Evolutionary conservation across 441 rosid genomes (phyloP).

Genomic region (Erodium moschatum): DNA sequence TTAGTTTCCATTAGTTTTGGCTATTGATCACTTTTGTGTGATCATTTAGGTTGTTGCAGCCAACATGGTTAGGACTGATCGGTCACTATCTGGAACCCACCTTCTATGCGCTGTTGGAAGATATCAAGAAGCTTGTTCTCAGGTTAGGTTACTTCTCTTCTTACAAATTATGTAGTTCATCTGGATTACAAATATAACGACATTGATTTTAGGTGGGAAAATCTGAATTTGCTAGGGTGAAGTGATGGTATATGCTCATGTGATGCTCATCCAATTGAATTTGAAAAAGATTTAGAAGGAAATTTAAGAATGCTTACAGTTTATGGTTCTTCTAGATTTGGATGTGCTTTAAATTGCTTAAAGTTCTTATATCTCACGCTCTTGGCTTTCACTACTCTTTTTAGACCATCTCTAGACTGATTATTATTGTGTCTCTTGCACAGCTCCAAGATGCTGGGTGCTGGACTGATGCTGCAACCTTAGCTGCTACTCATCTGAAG

Average conservation of each 20-base stretch:
- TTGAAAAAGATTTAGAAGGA: neutral
- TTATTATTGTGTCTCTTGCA: constrained; percentile 19
- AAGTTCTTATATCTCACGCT: neutral
- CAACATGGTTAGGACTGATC: constrained; percentile 87
- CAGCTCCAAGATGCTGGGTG: constrained; percentile 98
- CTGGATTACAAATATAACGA: no score
- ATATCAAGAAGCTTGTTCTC: constrained; percentile 97
- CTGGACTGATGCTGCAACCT: constrained; percentile 98
- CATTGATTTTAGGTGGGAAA: neutral
- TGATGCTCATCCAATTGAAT: neutral
- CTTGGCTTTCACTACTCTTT: no score
- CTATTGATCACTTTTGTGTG: constrained; percentile 9
- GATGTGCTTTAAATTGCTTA: neutral
- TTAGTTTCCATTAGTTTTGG: constrained; percentile 8
- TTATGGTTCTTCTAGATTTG: no score
- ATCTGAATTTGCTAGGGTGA: neutral
- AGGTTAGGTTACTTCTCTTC: constrained; percentile 43
- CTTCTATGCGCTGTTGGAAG: constrained; percentile 96
- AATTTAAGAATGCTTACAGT: neutral
- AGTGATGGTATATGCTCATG: neutral
- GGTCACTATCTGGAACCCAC: constrained; percentile 84
- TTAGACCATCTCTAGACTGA: neutral
- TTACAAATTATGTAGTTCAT: neutral
- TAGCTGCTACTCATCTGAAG: constrained; percentile 86
- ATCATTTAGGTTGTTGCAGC: constrained; percentile 83